phyloP scores from a whole-genome alignment of 2,329 filamentous ascomycete genomes.

The Ascomycota sp. region DNA sequence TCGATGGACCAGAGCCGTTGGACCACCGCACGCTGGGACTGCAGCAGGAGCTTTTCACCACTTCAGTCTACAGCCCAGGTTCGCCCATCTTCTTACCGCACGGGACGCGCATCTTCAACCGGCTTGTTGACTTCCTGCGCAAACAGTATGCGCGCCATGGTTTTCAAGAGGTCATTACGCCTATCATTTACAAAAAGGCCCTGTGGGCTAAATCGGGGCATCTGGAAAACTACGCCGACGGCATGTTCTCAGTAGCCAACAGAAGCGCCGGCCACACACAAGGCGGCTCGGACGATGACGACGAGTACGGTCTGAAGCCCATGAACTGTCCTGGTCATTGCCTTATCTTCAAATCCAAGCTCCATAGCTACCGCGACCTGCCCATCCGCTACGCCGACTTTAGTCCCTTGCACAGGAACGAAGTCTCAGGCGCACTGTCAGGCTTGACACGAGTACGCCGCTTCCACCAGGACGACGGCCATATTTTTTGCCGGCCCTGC shows the following conservation, averaged over 20 bases:
- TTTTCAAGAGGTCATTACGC: conserved; percentile 72
- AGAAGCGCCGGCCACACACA: conserved; percentile 17
- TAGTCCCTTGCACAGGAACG: conserved; percentile 67
- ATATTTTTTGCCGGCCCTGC: conserved; percentile 65
- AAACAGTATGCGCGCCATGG: conserved; percentile 68
- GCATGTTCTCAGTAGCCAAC: conserved; percentile 62
- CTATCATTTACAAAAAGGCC: conserved; percentile 74
- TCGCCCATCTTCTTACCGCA: conserved; percentile 69
- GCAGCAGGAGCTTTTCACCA: conserved; percentile 57
- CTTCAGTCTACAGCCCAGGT: conserved; percentile 58
- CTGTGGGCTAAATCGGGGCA: conserved; percentile 74
- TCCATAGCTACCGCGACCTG: conserved; percentile 55
- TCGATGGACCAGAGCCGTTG: conserved; percentile 13
- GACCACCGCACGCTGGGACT: conserved; percentile 39
- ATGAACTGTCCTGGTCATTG: conserved; percentile 90
- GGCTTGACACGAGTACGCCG: conserved; percentile 65
- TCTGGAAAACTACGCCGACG: conserved; percentile 72
- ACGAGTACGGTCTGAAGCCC: conserved; percentile 62
- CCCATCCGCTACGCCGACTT: conserved; percentile 76
- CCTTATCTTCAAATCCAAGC: conserved; percentile 53
- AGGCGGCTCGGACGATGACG: conserved; percentile 12
- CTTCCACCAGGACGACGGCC: conserved; percentile 78
- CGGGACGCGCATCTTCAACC: conserved; percentile 64
- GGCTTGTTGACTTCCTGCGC: conserved; percentile 58
- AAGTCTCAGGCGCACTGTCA: conserved; percentile 58